Conservation (phyloP, 2,329 filamentous ascomycete genomes). For the Aspergillus ruber region DNA sequence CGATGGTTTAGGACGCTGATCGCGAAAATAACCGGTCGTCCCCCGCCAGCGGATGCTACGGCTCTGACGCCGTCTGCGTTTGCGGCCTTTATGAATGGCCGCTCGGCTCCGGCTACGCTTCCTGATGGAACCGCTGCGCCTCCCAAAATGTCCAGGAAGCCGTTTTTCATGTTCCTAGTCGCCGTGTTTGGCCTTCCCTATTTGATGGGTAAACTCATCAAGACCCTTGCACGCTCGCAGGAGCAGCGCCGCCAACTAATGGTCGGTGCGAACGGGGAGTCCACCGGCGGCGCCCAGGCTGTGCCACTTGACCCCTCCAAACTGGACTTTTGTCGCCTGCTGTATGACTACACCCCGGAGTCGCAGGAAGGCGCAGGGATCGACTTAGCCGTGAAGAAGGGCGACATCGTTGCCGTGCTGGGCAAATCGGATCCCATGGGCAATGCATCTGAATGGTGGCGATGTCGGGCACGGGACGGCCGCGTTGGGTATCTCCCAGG, state of each 20-base stretch:
- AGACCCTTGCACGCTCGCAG: conserved; percentile 71
- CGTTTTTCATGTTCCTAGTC: conserved; percentile 89
- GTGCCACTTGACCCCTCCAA: conserved; percentile 72
- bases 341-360: conserved; percentile 91
- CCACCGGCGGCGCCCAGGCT: conserved; percentile 18
- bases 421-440: conserved; percentile 89
- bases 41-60: conserved; percentile 77
- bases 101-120: conserved; percentile 40
- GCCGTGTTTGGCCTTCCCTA: conserved; percentile 95
- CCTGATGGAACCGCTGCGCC: conserved; percentile 61
- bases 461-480: conserved; percentile 82
- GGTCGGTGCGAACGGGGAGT: conserved; percentile 45
- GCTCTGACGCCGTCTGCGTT: conserved; percentile 87
- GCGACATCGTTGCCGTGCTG: conserved; percentile 89
- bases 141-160: conserved; percentile 80
- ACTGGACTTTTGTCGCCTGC: conserved; percentile 89
- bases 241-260: conserved; percentile 59
- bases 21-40: conserved; percentile 86
- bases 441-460: conserved; percentile 94
- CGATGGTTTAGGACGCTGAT: conserved; percentile 89
- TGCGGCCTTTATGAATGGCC: conserved; percentile 74
- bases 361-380: conserved; percentile 59
- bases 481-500: conserved; percentile 86
- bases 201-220: conserved; percentile 93
- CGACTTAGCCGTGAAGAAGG: conserved; percentile 87